These are phyloP conservation scores for Beta corolliflora DNA, from an alignment of 179 eudicot species.

Conservation along the genomic window DNA sequence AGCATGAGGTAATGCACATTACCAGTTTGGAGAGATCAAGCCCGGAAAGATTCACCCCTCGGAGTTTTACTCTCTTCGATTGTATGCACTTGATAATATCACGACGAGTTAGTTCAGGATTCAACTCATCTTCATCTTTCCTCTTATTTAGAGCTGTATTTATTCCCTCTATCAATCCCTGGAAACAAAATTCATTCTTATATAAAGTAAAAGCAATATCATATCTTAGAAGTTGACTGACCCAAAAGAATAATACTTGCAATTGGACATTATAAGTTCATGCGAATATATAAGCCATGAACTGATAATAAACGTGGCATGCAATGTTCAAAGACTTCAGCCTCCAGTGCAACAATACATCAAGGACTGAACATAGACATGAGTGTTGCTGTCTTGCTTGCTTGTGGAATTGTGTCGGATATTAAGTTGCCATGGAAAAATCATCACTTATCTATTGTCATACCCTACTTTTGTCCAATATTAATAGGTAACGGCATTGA, in stretches of 20 bases:
- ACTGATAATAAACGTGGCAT: not conserved
- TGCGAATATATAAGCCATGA: not conserved
- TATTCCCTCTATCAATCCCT: constrained; percentile 77
- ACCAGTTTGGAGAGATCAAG: constrained; percentile 98
- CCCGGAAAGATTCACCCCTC: constrained; percentile 91
- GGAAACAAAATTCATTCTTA: constrained; percentile 19
- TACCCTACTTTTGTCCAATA: not conserved
- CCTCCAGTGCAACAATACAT: not conserved
- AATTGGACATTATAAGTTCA: not conserved
- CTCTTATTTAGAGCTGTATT: constrained; percentile 56
- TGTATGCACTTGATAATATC: constrained; percentile 94
- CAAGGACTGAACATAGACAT: not conserved
- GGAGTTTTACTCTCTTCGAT: constrained; percentile 77
- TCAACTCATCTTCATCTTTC: constrained; percentile 67
- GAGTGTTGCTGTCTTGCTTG: not conserved
- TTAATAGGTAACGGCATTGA: not conserved
- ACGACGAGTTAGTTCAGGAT: constrained; percentile 71
- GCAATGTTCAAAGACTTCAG: not conserved
- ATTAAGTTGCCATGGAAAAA: too few relatives aligned
- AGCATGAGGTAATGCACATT: constrained; percentile 26
- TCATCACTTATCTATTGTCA: not conserved
- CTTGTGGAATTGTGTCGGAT: too few relatives aligned
- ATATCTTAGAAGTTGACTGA: not conserved
- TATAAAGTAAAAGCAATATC: not conserved
- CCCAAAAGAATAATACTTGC: not conserved